Base-by-base conservation (phyloP, 495 filamentous ascomycete species). In the Pseudotulostoma volvatum region DNA sequence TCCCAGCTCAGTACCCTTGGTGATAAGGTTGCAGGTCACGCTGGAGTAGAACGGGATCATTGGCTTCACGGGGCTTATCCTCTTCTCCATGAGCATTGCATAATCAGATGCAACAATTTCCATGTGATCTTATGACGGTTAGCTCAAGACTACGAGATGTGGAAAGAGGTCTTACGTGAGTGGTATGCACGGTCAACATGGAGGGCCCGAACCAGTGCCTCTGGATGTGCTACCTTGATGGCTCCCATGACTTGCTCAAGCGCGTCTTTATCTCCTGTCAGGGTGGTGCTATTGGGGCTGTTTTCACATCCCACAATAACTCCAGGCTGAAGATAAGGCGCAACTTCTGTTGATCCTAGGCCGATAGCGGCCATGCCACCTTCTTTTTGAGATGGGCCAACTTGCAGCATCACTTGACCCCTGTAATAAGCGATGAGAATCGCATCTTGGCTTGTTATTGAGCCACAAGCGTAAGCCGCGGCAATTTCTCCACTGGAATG, bases 171-270 rank as follows among this genome's bases (percentile, higher is more conserved):
- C 45, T 48, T 37, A 63, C 57, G 47, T 14, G 67, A 71, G 43
- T 71, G 68, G 42, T 67, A 72, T 1, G 67, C 67, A 18, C 46
- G 51, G 8, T 63, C 46, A 2, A 70, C 61, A 15, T 50, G 47
- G 1, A 70, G 37, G 9, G 44, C 16, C 38, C 50, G 5, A 52
- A 53, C 16, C 38, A 54, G 38, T 14, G 34, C 19, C 21, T 45
- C 43, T 1, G 44, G 48, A 1, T 46, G 31, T 3, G 58, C 38
- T 4, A 33, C 33, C 0, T 49, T 44, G 3, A 76, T 46, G 4
- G 54, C 39, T 20, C 42, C 43, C 37, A 60, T 48, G 0, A 67
- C 37, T 4, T 46, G 43, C n/a, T 59, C 46, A 11, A 73, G 51
- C 4, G 56, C 64, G 1, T 53, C 52, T 23, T 35, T 36, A 18